Percentiles rank a stretch among this genome's conserved stretches.
These are phyloP conservation scores for Eutypella sp. DNA, from an alignment of 2,329 filamentous ascomycete species.

Conservation along the genomic window DNA sequence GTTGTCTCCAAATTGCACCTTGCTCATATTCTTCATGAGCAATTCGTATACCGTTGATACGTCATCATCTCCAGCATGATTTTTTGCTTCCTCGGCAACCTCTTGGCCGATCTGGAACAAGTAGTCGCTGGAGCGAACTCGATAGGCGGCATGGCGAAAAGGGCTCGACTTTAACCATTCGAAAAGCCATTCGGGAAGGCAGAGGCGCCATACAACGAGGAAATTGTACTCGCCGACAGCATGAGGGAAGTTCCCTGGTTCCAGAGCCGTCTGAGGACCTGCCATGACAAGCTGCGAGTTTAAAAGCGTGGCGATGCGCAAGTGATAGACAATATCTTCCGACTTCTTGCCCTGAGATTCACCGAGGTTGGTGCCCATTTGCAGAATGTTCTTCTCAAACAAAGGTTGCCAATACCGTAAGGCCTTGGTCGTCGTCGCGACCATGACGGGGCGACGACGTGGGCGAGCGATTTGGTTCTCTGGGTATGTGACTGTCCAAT, in stretches of 20 bases:
- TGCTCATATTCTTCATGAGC: constrained; percentile 1
- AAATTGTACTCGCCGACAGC: constrained; percentile 15
- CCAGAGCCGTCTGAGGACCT: constrained; percentile 7
- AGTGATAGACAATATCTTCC: constrained; percentile 13
- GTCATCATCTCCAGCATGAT: constrained; percentile 3
- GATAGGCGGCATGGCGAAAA: constrained; percentile 7
- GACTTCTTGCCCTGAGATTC: constrained; percentile 5
- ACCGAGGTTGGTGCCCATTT: constrained; percentile 9
- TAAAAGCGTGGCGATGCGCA: constrained; percentile 10
- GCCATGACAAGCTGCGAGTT: constrained; percentile 14
- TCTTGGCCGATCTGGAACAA: constrained; percentile 7
- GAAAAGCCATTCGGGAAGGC: constrained; percentile 12
- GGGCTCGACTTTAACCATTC: constrained; percentile 11
- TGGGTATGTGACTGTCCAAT: constrained; percentile 16
- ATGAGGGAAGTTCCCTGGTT: constrained; percentile 9
- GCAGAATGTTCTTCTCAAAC: constrained; percentile 8
- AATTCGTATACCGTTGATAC: constrained; percentile 7
- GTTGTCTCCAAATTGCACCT: background rate
- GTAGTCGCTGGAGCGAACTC: constrained; percentile 11
- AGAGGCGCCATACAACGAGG: constrained; percentile 15
- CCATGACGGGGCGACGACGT: constrained; percentile 14
- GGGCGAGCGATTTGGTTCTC: constrained; percentile 8
- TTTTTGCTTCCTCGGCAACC: constrained; percentile 5
- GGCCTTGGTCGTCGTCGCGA: constrained; percentile 12
- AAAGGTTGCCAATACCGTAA: constrained; percentile 10